Evolutionary conservation across 495 filamentous ascomycete genomes (phyloP), one percentile per base, ranked within the genome.

Genomic region (Tuber brumale): DNA sequence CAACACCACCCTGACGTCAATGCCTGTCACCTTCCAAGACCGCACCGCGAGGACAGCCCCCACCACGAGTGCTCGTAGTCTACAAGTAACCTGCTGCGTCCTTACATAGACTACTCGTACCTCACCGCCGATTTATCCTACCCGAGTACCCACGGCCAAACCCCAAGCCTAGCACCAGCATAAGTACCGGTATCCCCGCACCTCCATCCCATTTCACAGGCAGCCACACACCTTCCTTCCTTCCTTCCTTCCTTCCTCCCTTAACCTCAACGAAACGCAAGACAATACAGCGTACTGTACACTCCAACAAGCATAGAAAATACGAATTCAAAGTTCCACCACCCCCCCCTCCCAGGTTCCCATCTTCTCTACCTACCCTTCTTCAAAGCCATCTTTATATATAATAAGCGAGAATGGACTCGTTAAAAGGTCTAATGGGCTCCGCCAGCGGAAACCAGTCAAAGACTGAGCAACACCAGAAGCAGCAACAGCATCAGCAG

Each of bases 341-440:
- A 2, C 51, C n/a, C 27, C 10, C 8, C 10, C 0, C 57, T 6
- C 46, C 37, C 37, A 39, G 18, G 18, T 66, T 66, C 27, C 14
- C 57, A 2, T 8, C 14, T 66, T 66, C 27, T 66, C 31, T 4
- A 39, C 35, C 57, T 66, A 35, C 57, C 27, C 57, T 66, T 66
- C 57, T 66, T 35, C 27, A 66, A 66, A 66, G 57, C 57, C 57
- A 66, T 66, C 57, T 66, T 66, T 35, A 35, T 66, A 35, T 27
- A 66, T 19, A 66, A 66, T 19, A 66, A 66, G 10, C 27, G 1
- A 16, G 18, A 66, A 66, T 66, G 57, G 57, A 66, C 57, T 66
- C 57, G 31, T 66, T 66, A 66, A 66, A 66, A 8, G 31, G 31
- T 14, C 12, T 66, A 16, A 66, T 66, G 57, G 57, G 57, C 31